Conservation (phyloP, 768 basidiomycete genomes). For the Fomitopsis pulvina region DNA sequence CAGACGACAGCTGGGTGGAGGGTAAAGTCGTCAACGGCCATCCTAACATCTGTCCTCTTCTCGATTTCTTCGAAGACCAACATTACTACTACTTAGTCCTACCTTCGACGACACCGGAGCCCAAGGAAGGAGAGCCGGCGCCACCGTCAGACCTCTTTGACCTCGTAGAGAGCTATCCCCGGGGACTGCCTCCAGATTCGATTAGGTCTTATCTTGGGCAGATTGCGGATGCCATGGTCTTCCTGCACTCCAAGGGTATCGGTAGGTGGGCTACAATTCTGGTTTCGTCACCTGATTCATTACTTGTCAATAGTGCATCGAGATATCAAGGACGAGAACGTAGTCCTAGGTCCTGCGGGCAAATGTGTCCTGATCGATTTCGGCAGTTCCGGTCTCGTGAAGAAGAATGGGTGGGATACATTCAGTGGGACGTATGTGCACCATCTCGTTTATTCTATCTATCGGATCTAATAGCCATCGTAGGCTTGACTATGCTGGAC, state of each 20-base stretch:
- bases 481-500: constrained; percentile 91
- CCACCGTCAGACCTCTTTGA: constrained; percentile 89
- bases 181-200: constrained; percentile 69
- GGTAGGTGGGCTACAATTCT: constrained; percentile 42
- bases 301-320: constrained; percentile 57
- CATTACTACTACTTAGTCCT: constrained; percentile 95
- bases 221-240: constrained; percentile 84
- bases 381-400: constrained; percentile 84
- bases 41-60: constrained; percentile 89
- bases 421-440: constrained; percentile 85
- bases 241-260: constrained; percentile 88
- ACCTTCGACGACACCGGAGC: constrained; percentile 65
- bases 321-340: constrained; percentile 98
- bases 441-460: background rate
- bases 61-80: constrained; percentile 95
- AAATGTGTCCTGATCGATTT: constrained; percentile 95
- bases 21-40: constrained; percentile 78
- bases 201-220: constrained; percentile 87
- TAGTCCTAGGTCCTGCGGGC: constrained; percentile 73
- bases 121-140: constrained; percentile 40
- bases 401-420: constrained; percentile 82
- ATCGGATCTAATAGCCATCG: constrained; percentile 13
- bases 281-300: constrained; percentile 1
- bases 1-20: constrained; percentile 53
- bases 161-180: constrained; percentile 83